phyloP scores from a whole-genome alignment of 2,329 filamentous ascomycete genomes.

The Sarocladiaceae sp. region DNA sequence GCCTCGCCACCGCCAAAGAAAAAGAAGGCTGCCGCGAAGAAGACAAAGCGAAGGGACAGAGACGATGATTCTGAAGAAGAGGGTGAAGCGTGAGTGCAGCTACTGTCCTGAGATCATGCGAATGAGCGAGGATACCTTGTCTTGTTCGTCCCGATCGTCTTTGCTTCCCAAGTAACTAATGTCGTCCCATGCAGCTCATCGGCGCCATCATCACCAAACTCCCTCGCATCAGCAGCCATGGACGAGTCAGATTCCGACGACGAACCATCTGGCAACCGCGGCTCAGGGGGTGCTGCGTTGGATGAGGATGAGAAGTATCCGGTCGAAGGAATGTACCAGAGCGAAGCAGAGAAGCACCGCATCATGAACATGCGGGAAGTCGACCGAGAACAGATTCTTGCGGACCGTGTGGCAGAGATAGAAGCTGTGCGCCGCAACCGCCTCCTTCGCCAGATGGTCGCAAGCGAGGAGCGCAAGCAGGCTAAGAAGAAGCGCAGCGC shows the following conservation, averaged over 20 bases:
- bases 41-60: slow-evolving; percentile 42
- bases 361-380: slow-evolving; percentile 88
- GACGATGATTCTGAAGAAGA: slow-evolving; percentile 59
- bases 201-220: slow-evolving; percentile 54
- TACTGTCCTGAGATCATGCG: not conserved
- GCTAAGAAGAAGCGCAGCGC: slow-evolving; percentile 71
- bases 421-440: slow-evolving; percentile 79
- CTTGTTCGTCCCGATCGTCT: not conserved
- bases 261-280: slow-evolving; percentile 36
- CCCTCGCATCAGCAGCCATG: slow-evolving; percentile 80
- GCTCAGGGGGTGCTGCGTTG: slow-evolving; percentile 27
- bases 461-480: slow-evolving; percentile 53
- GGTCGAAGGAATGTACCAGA: slow-evolving; percentile 80
- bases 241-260: slow-evolving; percentile 73
- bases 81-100: slow-evolving; percentile 37
- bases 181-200: not conserved
- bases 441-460: slow-evolving; percentile 75
- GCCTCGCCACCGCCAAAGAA: slow-evolving; percentile 35
- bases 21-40: slow-evolving; percentile 35
- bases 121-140: not conserved
- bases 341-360: slow-evolving; percentile 66
- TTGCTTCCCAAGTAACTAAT: not conserved
- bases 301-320: slow-evolving; percentile 68
- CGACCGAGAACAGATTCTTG: slow-evolving; percentile 84
- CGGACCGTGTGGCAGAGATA: slow-evolving; percentile 78